Evolutionary conservation across 306 rosid species (phyloP).

Genomic region (Prunus kanzakura): DNA sequence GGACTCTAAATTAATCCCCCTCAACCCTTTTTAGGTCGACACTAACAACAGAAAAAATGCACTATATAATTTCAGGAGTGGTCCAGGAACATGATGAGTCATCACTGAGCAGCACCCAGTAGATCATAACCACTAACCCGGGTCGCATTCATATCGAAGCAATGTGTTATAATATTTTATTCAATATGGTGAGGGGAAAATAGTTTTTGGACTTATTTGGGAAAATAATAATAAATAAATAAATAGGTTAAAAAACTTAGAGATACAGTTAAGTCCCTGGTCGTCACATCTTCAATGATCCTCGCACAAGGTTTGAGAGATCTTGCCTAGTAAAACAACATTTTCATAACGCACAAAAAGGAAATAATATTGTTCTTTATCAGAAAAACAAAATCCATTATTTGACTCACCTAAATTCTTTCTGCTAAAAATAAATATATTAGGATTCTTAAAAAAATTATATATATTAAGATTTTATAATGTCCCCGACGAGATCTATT

Average conservation of each 20-base stretch:
- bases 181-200: neutral
- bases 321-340: neutral
- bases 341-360: neutral
- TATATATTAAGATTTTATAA: too few relatives aligned
- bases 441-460: too few relatives aligned
- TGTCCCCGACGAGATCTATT: too few relatives aligned
- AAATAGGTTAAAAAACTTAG: neutral
- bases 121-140: neutral
- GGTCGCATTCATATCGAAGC: neutral
- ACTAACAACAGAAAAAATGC: neutral
- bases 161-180: neutral
- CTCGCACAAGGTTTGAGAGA: neutral
- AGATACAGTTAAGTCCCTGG: neutral
- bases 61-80: neutral
- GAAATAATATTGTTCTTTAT: neutral
- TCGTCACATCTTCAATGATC: neutral
- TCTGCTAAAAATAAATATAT: too few relatives aligned
- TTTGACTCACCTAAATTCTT: neutral
- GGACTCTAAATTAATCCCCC: too few relatives aligned
- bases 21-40: too few relatives aligned
- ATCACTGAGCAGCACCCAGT: neutral
- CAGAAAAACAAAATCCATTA: neutral
- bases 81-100: neutral
- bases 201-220: neutral
- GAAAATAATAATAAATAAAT: too few relatives aligned